Conservation (phyloP, 2,329 filamentous ascomycete species). For the Aspergillus sp. region DNA sequence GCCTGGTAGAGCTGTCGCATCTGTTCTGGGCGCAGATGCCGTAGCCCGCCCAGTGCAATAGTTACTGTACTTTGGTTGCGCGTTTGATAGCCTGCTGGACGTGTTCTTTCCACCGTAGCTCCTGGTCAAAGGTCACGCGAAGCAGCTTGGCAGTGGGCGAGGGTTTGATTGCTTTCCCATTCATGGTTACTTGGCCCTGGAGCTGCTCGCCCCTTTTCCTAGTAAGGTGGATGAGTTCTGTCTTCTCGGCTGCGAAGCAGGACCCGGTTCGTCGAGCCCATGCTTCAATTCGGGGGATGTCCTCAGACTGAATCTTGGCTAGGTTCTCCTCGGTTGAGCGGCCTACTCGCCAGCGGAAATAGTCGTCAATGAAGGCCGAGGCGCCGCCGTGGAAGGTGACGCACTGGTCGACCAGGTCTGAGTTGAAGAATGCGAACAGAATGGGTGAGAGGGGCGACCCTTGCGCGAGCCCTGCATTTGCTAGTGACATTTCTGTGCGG, state of each 20-base stretch:
- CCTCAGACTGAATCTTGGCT: slow-evolving; percentile 6
- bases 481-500: neutral
- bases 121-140: slow-evolving; percentile 18
- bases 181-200: slow-evolving; percentile 9
- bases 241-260: slow-evolving; percentile 22
- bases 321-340: neutral
- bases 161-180: slow-evolving; percentile 10
- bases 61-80: slow-evolving; percentile 11
- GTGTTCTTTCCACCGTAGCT: slow-evolving; percentile 15
- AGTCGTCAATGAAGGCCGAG: neutral
- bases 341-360: neutral
- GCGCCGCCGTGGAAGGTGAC: neutral
- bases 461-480: neutral
- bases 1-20: slow-evolving; percentile 21
- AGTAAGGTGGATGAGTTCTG: slow-evolving; percentile 22
- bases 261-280: slow-evolving; percentile 20
- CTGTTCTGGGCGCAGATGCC: slow-evolving; percentile 14
- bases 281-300: slow-evolving; percentile 17
- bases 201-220: slow-evolving; percentile 10
- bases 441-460: neutral
- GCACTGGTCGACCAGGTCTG: neutral
- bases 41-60: slow-evolving; percentile 12
- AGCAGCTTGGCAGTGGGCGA: slow-evolving; percentile 8
- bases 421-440: neutral
- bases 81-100: slow-evolving; percentile 13